Evolutionary conservation across 2,329 filamentous ascomycete species (phyloP).

Genomic region (Blastomyces percursus): DNA sequence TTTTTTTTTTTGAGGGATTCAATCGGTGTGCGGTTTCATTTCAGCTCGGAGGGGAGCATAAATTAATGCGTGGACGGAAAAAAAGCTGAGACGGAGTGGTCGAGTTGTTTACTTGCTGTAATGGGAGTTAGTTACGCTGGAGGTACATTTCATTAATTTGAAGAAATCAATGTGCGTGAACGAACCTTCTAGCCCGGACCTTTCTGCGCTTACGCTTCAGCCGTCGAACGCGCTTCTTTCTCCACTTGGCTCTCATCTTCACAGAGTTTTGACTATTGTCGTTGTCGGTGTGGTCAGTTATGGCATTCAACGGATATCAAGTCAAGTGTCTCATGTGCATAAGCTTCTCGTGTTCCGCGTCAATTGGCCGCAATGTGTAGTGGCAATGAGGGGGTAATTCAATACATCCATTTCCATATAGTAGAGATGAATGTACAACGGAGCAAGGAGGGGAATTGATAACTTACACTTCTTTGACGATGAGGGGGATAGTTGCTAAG

Average conservation of each 20-base stretch:
- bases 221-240: conserved; percentile 98
- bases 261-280: conserved; percentile 26
- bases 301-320: neutral
- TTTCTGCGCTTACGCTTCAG: conserved; percentile 99
- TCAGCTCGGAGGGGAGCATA: neutral
- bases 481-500: conserved; percentile 33
- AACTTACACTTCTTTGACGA: conserved; percentile 36
- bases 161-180: conserved; percentile 15
- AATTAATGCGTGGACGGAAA: conserved; percentile 10
- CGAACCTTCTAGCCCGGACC: conserved; percentile 95
- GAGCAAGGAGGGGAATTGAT: conserved; percentile 5
- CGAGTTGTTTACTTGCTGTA: conserved; percentile 57
- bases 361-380: neutral
- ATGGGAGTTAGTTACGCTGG: conserved; percentile 24
- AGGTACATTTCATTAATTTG: neutral
- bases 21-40: neutral
- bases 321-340: neutral
- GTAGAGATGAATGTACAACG: neutral
- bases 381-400: neutral
- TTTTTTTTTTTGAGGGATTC: neutral
- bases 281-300: conserved; percentile 8
- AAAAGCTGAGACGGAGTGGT: conserved; percentile 43
- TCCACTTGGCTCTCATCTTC: conserved; percentile 93
- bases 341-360: neutral
- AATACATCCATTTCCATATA: neutral